Percentiles rank a stretch among this genome's conserved stretches.
These are phyloP conservation scores for Penicillium longicatenatum DNA, from an alignment of 495 filamentous ascomycete genomes.

Conservation along the genomic window DNA sequence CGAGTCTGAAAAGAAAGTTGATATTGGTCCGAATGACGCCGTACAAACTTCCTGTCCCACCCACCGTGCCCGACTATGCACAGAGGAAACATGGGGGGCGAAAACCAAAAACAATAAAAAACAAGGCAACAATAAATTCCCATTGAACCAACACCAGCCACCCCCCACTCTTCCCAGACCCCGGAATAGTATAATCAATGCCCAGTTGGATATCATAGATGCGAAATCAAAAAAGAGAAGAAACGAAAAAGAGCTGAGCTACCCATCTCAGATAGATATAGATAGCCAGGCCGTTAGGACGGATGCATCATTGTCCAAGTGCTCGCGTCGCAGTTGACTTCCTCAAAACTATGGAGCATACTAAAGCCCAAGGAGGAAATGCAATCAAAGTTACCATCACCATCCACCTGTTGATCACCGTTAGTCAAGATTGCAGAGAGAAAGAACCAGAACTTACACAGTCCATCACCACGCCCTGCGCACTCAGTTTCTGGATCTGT, in stretches of 20 bases:
- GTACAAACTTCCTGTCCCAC: constrained; percentile 24
- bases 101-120: neutral
- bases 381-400: constrained; percentile 70
- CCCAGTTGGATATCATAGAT: constrained; percentile 38
- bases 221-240: constrained; percentile 13
- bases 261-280: neutral
- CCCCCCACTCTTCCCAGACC: too few relatives aligned
- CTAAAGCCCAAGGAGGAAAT: constrained; percentile 76
- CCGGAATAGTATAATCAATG: constrained; percentile 13
- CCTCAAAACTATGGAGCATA: constrained; percentile 75
- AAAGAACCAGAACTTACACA: constrained; percentile 57
- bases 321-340: constrained; percentile 74
- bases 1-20: too few relatives aligned
- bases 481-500: constrained; percentile 77
- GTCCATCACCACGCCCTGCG: constrained; percentile 69
- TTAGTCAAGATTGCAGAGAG: constrained; percentile 20
- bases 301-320: constrained; percentile 62
- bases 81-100: constrained; percentile 1
- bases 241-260: neutral
- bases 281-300: constrained; percentile 16
- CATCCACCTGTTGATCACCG: constrained; percentile 56
- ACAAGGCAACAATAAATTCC: neutral
- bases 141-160: too few relatives aligned
- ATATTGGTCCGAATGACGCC: constrained; percentile 25
- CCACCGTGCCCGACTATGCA: constrained; percentile 8